Conservation (phyloP, 1,284 basidiomycete species). For the Ceratobasidium theobromae region DNA sequence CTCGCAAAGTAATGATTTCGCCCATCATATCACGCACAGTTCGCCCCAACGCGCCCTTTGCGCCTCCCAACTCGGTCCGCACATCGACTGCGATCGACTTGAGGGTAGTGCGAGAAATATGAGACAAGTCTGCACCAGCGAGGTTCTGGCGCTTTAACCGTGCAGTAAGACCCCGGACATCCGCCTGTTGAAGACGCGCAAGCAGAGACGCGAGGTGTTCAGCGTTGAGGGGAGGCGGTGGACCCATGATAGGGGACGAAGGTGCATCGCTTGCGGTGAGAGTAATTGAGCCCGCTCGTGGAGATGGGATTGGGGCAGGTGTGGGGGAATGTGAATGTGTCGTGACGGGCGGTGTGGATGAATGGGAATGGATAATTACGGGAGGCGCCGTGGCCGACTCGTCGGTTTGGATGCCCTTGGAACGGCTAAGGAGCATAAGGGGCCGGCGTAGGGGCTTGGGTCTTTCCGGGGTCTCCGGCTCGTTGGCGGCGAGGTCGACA, state of each 20-base stretch:
- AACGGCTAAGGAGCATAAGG: slow-evolving; percentile 61
- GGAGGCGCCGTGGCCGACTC: background rate
- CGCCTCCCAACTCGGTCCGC: slow-evolving; percentile 67
- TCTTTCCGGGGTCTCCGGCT: slow-evolving; percentile 30
- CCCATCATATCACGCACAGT: slow-evolving; percentile 82
- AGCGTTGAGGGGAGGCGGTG: slow-evolving; percentile 13
- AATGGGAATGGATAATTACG: background rate
- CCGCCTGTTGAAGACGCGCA: slow-evolving; percentile 73
- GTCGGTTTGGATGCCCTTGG: slow-evolving; percentile 77
- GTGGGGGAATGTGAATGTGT: slow-evolving; percentile 15
- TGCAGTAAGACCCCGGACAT: slow-evolving; percentile 84
- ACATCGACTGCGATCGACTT: slow-evolving; percentile 74
- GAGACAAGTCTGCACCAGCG: slow-evolving; percentile 80
- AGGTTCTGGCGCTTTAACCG: slow-evolving; percentile 91
- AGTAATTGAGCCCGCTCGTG: slow-evolving; percentile 19
- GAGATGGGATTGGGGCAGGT: slow-evolving; percentile 32
- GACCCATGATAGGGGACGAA: slow-evolving; percentile 15
- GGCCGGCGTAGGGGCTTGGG: slow-evolving; percentile 42
- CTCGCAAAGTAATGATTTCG: slow-evolving; percentile 81
- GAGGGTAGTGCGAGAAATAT: slow-evolving; percentile 84
- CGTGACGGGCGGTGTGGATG: background rate
- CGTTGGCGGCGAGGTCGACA: background rate
- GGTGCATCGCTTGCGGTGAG: slow-evolving; percentile 14
- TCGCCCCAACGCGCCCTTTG: slow-evolving; percentile 69
- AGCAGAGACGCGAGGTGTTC: slow-evolving; percentile 72